Evolutionary conservation across 2,329 filamentous ascomycete species (phyloP), one percentile per base, ranked within the genome.

Genomic region (Ceratocystis huliohia): DNA sequence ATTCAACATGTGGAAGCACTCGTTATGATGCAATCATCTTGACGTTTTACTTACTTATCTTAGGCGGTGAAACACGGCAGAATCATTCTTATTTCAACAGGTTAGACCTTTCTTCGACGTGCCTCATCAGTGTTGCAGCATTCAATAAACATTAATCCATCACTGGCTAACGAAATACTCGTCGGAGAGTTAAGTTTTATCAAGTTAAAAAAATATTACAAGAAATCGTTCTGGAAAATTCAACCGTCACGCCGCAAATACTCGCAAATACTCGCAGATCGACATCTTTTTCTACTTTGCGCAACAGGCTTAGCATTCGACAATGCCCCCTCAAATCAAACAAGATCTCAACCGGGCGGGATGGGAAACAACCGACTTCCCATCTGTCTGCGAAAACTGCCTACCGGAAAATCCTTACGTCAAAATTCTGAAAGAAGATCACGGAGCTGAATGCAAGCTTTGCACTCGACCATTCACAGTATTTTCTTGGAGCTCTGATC

Each of bases 371-470:
- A 94, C 90, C 62, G 90, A 94, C 76, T 91, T 94, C 73, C 90
- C 90, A 7, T 92, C 88, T 2, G 88, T 94, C 44, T 94, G 85
- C 79, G 94, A 99, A 77, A 91, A 87, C 73, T 99, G 94, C 75
- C 83, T 99, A 1, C 92, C 93, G 17, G 92, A 96, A 69, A 97
- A 97, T 72, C 93, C 93, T 1, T 99, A 96, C 73, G 94, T 99
- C 56, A 94, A 97, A 77, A 97, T 99, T 92, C 82, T 99, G 68
- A 99, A 99, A 77, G 91, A 97, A 74, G 93, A 99, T 75, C 87
- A 95, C 73, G 94, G 91, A 72, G 89, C 88, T 67, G 88, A 92
- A 77, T 91, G 88, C 81, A 89, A 89, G 79, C 79, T 89, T 70
- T 99, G 94, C 77, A 97, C 93, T 5, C 85, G 94, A 69, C 94